Evolutionary conservation across 192 early-diverging fungal species (phyloP).

Genomic region (Mortierella alpina): DNA sequence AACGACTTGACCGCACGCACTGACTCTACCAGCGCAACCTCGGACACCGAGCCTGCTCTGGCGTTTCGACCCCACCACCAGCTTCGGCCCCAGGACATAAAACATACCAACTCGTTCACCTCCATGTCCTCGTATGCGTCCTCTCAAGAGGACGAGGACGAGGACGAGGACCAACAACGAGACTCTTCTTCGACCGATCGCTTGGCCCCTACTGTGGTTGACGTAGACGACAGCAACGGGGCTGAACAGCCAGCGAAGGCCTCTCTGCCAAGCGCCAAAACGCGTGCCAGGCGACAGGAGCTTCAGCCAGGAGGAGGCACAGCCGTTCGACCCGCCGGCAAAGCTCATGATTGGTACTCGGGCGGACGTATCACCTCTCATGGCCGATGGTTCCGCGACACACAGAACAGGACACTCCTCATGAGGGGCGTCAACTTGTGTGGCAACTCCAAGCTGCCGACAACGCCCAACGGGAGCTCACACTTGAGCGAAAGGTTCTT

Average conservation of each 20-base stretch:
- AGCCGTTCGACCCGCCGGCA: slow-evolving; percentile 27
- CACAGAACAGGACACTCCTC: slow-evolving; percentile 66
- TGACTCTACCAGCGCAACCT: not conserved
- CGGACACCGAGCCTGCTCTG: slow-evolving; percentile 2
- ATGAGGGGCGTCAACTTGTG: slow-evolving; percentile 85
- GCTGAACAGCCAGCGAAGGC: not conserved
- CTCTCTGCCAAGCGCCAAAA: not conserved
- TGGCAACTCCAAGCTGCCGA: slow-evolving; percentile 82
- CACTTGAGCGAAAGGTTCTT: slow-evolving; percentile 73
- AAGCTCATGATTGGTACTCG: slow-evolving; percentile 55
- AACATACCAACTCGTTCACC: slow-evolving; percentile 44
- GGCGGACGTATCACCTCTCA: slow-evolving; percentile 44
- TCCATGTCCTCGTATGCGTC: slow-evolving; percentile 57
- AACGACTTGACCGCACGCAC: not conserved
- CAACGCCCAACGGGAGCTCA: slow-evolving; percentile 69
- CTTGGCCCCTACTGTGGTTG: not conserved
- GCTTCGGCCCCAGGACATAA: slow-evolving; percentile 40
- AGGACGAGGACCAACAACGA: not conserved
- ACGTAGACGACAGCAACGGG: not conserved
- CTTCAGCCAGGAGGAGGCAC: slow-evolving; percentile 38
- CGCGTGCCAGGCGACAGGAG: slow-evolving; percentile 2
- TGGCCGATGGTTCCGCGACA: slow-evolving; percentile 63
- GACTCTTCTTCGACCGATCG: not conserved
- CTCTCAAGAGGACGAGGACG: slow-evolving; percentile 23
- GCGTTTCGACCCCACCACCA: slow-evolving; percentile 41